Base-by-base conservation (phyloP, 2,329 filamentous ascomycete species). In the Diaporthe capsici region DNA sequence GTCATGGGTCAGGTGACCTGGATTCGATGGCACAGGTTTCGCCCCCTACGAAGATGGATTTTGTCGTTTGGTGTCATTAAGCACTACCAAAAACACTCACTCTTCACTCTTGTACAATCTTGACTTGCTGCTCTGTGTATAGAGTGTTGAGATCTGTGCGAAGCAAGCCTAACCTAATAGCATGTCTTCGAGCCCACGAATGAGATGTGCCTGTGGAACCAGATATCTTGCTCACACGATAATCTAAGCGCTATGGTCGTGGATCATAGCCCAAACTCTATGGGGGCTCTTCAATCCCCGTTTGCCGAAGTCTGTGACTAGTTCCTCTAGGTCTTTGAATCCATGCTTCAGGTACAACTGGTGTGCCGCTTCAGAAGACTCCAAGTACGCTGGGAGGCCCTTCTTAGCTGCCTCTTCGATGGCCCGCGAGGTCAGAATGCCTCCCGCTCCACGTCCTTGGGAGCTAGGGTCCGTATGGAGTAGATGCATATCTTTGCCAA, bases 381-480 rank as follows among this genome's bases (percentile, higher is more conserved):
- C 83, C 4, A 87, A 80, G 67, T 83, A 86, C 0, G 80, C 82
- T 4, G 81, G 79, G 15, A 86, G 72, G 8, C 82, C 81, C 31
- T 82, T 80, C 31, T 77, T 79, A 73, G 82, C 82, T 3, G 84
- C 83, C 37, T 85, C 79, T 49, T 85, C 83, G 17, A 85, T 78
- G 0, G 83, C 83, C 81, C 82, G 84, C 73, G 81, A 79, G n/a
- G 86, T 78, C 47, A 87, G 79, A 79, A 85, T 81, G 9, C 80
- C 79, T 3, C 82, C 85, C 2, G 85, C 85, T 1, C 85, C 85
- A n/a, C 84, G 83, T 81, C 82, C 77, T 67, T 85, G 83, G 67
- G 86, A 84, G 17, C 84, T 81, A 0, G 86, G 86, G 72, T 85
- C 82, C n/a, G 85, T 85, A n/a, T 81, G 81, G 6, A 87, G 80